phyloP scores from a whole-genome alignment of 495 filamentous ascomycete species.

The Aspergillus conjunctus region DNA sequence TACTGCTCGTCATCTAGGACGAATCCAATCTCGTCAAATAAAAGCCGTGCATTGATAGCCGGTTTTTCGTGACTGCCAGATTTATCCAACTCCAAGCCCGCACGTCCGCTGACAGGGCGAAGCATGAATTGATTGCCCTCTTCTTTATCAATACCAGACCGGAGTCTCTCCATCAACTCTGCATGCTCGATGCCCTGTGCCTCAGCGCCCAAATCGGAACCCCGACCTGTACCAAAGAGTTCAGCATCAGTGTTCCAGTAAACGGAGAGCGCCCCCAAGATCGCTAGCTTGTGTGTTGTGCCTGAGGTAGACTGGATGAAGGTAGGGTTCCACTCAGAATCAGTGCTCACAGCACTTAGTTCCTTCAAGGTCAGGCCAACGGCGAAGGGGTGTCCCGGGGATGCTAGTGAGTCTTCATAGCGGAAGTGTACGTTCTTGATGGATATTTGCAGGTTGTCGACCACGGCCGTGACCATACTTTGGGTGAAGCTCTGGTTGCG shows the following conservation, averaged over 20 bases:
- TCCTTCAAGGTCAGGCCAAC: constrained; percentile 89
- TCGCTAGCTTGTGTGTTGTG: constrained; percentile 89
- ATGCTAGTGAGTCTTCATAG: constrained; percentile 96
- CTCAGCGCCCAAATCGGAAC: constrained; percentile 60
- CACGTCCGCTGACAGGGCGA: constrained; percentile 89
- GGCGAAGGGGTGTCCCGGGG: constrained; percentile 92
- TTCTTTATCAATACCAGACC: constrained; percentile 70
- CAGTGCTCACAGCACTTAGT: constrained; percentile 94
- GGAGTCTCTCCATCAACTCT: constrained; percentile 74
- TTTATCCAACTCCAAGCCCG: constrained; percentile 91
- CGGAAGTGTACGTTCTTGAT: constrained; percentile 98
- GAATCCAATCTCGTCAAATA: constrained; percentile 95
- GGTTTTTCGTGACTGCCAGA: constrained; percentile 76
- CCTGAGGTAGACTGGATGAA: constrained; percentile 84
- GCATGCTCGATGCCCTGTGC: constrained; percentile 67
- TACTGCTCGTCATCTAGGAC: constrained; percentile 96
- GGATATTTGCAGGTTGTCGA: constrained; percentile 95
- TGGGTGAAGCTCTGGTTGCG: constrained; percentile 96
- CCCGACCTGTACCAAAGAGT: constrained; percentile 74
- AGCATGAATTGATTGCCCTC: constrained; percentile 90
- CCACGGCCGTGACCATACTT: constrained; percentile 90
- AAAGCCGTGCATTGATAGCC: constrained; percentile 83
- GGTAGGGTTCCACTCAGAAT: constrained; percentile 88
- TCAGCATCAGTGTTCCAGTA: constrained; percentile 97
- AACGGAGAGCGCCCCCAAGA: constrained; percentile 80